These are phyloP conservation scores for Diophrys appendiculata DNA, from an alignment of 73 alveolate species.

Conservation along the genomic window DNA sequence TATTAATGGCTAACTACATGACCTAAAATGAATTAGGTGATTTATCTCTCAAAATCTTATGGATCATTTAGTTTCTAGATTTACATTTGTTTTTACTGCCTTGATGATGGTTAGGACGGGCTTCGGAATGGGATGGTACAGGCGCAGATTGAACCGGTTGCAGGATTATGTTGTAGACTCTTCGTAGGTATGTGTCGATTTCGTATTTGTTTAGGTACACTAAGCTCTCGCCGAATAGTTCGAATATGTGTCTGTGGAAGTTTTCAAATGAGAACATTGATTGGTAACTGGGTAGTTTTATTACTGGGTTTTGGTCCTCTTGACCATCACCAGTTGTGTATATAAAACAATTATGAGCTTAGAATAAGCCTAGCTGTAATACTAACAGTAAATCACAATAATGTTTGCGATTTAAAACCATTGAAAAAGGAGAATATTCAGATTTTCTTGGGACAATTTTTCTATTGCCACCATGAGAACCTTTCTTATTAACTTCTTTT, in stretches of 20 bases:
- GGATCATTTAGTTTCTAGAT: no score
- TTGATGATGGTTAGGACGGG: no score
- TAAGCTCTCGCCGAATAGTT: constrained; percentile 1
- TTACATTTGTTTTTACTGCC: no score
- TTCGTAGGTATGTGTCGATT: constrained; percentile 8
- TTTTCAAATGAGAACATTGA: neutral
- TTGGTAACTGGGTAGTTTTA: no score
- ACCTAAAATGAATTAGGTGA: no score
- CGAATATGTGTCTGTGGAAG: constrained; percentile 6
- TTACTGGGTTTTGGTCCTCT: no score
- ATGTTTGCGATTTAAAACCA: neutral
- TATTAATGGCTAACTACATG: no score
- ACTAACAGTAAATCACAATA: neutral
- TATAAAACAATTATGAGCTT: neutral
- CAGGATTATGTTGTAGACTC: neutral
- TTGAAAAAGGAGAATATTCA: neutral
- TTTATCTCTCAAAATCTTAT: no score
- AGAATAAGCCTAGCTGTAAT: neutral
- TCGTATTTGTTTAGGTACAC: constrained; percentile 4
- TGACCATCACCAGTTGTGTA: no score
- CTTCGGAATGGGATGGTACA: no score
- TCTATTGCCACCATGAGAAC: neutral
- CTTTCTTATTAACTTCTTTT: neutral
- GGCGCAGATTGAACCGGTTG: no score
- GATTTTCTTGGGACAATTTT: neutral